Evolutionary conservation across 805 yeast species (phyloP).

Genomic region (Wickerhamomyces bovis): DNA sequence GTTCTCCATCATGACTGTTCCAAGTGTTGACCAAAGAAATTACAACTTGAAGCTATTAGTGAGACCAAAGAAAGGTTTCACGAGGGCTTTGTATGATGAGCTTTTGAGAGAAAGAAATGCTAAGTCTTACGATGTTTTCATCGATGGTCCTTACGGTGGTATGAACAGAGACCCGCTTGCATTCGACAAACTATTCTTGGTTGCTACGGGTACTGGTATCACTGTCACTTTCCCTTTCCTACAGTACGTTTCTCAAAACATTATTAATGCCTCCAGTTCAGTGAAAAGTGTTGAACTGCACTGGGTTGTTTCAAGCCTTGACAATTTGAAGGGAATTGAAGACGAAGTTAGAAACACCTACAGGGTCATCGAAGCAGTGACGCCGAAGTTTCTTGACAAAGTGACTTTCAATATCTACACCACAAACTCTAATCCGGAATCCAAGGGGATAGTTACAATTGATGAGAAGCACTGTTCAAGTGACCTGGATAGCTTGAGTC

Average conservation of each 20-base stretch:
- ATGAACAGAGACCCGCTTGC: slow-evolving; percentile 36
- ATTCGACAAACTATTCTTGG: slow-evolving; percentile 37
- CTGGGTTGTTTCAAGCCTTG: slow-evolving; percentile 36
- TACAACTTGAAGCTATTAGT: slow-evolving; percentile 36
- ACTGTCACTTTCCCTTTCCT: slow-evolving; percentile 44
- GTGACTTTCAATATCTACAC: slow-evolving; percentile 23
- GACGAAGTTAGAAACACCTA: slow-evolving; percentile 26
- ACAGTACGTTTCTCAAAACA: slow-evolving; percentile 14
- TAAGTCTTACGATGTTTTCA: slow-evolving; percentile 21
- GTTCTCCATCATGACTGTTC: slow-evolving; percentile 40
- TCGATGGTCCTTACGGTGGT: slow-evolving; percentile 60
- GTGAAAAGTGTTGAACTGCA: slow-evolving; percentile 31
- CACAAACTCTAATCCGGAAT: slow-evolving; percentile 21
- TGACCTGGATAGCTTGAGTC: neutral
- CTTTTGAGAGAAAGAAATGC: slow-evolving; percentile 21
- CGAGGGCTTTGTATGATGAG: slow-evolving; percentile 27
- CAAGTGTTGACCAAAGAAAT: slow-evolving; percentile 20
- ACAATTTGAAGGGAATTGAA: slow-evolving; percentile 35
- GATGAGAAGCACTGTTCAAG: neutral
- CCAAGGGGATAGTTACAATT: neutral
- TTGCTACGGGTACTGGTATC: slow-evolving; percentile 49
- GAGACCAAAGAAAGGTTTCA: slow-evolving; percentile 42
- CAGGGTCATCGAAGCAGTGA: neutral
- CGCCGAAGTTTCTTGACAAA: neutral
- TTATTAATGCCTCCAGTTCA: slow-evolving; percentile 9